Evolutionary conservation across 2,329 filamentous ascomycete species (phyloP).

Genomic region (Aureobasidium subglaciale): DNA sequence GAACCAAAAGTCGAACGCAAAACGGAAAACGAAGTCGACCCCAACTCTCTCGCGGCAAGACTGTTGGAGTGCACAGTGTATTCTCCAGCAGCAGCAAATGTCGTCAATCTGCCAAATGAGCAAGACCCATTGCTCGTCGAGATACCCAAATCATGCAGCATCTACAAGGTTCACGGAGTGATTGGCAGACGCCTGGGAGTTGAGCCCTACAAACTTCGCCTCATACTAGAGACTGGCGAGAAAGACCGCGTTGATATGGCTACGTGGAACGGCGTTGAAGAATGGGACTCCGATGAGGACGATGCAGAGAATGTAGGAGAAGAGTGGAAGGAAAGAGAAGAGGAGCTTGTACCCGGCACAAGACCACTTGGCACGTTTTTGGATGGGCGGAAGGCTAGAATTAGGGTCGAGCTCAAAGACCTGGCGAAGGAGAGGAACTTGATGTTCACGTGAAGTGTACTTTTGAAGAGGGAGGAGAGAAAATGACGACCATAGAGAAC

Average conservation of each 20-base stretch:
- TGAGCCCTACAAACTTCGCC: slow-evolving; percentile 54
- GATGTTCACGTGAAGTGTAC: no score
- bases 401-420: slow-evolving; percentile 57
- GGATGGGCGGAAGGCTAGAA: slow-evolving; percentile 61
- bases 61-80: slow-evolving; percentile 58
- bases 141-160: slow-evolving; percentile 68
- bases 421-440: no score
- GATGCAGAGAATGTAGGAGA: slow-evolving; percentile 25
- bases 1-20: slow-evolving; percentile 55
- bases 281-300: slow-evolving; percentile 37
- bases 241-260: slow-evolving; percentile 67
- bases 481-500: no score
- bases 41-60: slow-evolving; percentile 74
- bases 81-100: slow-evolving; percentile 32
- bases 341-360: slow-evolving; percentile 72
- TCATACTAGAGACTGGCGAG: slow-evolving; percentile 88
- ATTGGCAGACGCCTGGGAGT: slow-evolving; percentile 64
- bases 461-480: no score
- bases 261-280: slow-evolving; percentile 38
- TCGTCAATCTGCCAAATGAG: slow-evolving; percentile 20
- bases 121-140: slow-evolving; percentile 30
- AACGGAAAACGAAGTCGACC: slow-evolving; percentile 46
- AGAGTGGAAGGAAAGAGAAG: slow-evolving; percentile 68
- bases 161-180: slow-evolving; percentile 75
- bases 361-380: slow-evolving; percentile 77